A percentile compares a stretch with the other conserved stretches of the same genome.
phyloP scores from a whole-genome alignment of 2,329 filamentous ascomycete genomes.

The Stromatinia cepivora region DNA sequence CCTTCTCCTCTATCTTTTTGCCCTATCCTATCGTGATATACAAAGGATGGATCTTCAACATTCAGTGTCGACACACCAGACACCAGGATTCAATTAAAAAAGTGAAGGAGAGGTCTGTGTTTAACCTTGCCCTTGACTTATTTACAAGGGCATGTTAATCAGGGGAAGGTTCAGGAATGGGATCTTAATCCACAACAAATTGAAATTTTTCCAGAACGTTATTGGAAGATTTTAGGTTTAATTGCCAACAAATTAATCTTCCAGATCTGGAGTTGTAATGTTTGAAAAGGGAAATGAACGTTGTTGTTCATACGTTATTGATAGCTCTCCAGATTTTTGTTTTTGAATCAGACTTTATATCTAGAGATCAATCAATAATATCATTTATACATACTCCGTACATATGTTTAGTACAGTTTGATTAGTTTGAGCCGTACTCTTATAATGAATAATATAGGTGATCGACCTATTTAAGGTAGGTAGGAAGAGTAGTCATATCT shows the following conservation, averaged over 20 bases:
- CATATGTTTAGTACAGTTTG: neutral
- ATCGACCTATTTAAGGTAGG: neutral
- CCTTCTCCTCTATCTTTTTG: constrained; percentile 1
- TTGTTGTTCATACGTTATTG: neutral
- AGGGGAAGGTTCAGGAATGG: constrained; percentile 18
- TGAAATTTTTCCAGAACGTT: neutral
- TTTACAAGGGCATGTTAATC: constrained; percentile 15
- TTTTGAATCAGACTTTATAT: neutral
- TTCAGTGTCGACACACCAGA: neutral
- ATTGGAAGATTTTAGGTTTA: constrained; percentile 9
- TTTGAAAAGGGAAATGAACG: neutral
- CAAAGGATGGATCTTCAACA: constrained; percentile 5
- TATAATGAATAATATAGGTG: neutral
- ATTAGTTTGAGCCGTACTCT: neutral
- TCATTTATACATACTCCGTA: neutral
- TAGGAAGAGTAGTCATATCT: neutral
- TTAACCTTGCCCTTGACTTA: constrained; percentile 9
- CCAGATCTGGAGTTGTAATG: neutral
- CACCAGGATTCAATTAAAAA: neutral
- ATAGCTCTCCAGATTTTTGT: neutral
- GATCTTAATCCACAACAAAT: constrained; percentile 9
- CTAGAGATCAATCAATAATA: neutral
- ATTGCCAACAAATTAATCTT: constrained; percentile 11
- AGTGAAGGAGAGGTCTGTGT: neutral
- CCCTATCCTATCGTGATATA: constrained; percentile 18